A percentile compares a stretch with the other conserved stretches of the same genome.
Evolutionary conservation across 2,329 filamentous ascomycete species (phyloP).

Genomic region (Gyromitra esculenta): DNA sequence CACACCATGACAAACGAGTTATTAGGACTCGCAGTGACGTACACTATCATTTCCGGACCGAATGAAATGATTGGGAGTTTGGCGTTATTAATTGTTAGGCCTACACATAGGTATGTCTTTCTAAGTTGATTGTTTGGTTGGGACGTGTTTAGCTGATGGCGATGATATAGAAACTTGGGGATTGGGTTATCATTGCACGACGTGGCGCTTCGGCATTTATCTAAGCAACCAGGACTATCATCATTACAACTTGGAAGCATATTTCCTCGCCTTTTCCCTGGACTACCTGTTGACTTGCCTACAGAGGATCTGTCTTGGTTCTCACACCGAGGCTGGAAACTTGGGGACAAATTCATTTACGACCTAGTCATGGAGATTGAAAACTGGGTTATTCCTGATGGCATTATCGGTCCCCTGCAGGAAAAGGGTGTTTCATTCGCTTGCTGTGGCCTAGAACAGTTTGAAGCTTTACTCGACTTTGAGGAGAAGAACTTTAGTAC

Average conservation of each 20-base stretch:
- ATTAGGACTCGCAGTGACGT: conserved; percentile 57
- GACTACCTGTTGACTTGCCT: conserved; percentile 56
- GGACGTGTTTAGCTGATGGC: conserved; percentile 20
- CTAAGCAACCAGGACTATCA: conserved; percentile 54
- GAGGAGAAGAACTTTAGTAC: conserved; percentile 57
- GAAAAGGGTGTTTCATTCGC: conserved; percentile 56
- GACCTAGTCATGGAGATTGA: conserved; percentile 57
- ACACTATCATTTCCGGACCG: conserved; percentile 56
- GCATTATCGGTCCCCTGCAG: conserved; percentile 54
- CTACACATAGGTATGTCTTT: conserved; percentile 54
- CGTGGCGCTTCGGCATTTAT: conserved; percentile 57
- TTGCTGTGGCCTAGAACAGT: conserved; percentile 55
- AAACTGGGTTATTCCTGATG: conserved; percentile 53
- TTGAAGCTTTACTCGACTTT: conserved; percentile 57
- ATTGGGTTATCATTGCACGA: conserved; percentile 58
- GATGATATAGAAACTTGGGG: conserved; percentile 54
- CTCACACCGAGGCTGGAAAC: conserved; percentile 57
- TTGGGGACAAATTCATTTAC: conserved; percentile 57
- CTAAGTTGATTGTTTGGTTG: background rate
- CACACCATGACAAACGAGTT: conserved; percentile 56
- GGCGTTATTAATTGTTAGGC: conserved; percentile 57
- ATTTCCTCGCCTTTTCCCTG: conserved; percentile 58
- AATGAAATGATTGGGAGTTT: conserved; percentile 57
- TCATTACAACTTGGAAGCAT: conserved; percentile 58
- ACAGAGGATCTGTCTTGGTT: conserved; percentile 57